Evolutionary conservation across 345 rosid genomes (phyloP).

Genomic region (Salix caprea): DNA sequence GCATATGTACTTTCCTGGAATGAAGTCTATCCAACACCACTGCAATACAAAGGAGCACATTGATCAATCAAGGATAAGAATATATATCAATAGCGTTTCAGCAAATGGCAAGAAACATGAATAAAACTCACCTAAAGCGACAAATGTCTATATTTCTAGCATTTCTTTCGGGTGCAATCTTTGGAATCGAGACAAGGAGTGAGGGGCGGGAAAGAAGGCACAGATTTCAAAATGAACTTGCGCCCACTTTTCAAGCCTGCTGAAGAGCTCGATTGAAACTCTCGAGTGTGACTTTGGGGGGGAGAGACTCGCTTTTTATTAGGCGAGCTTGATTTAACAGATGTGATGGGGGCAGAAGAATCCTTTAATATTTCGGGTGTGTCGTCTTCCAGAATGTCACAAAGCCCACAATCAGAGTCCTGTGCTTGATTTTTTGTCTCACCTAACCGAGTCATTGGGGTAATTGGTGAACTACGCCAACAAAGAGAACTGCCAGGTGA

Average conservation of each 20-base stretch:
- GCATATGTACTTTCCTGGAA: neutral
- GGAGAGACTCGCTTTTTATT: conserved; percentile 53
- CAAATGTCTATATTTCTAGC: conserved; percentile 1
- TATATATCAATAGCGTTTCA: neutral
- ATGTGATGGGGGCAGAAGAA: conserved; percentile 24
- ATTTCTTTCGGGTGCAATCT: conserved; percentile 15
- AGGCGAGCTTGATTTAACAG: conserved; percentile 51
- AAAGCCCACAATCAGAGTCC: conserved; percentile 19
- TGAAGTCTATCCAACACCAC: neutral
- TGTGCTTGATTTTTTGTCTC: conserved; percentile 30
- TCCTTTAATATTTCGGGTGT: conserved; percentile 49
- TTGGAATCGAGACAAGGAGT: conserved; percentile 39
- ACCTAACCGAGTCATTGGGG: conserved; percentile 29
- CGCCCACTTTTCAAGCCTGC: conserved; percentile 45
- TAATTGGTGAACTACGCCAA: conserved; percentile 37
- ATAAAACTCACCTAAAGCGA: conserved; percentile 7
- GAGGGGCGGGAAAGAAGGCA: conserved; percentile 57
- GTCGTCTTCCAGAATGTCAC: conserved; percentile 38
- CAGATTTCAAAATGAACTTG: conserved; percentile 49
- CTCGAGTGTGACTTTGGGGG: conserved; percentile 27
- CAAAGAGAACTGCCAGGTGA: conserved; percentile 27
- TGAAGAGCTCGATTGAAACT: conserved; percentile 34
- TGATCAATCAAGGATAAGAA: neutral
- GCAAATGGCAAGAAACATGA: neutral
- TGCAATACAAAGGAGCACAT: neutral